Percentiles rank a stretch among this genome's conserved stretches.
These are phyloP conservation scores for Dryas integrifolia DNA, from an alignment of 331 rosid genomes.

Conservation along the genomic window DNA sequence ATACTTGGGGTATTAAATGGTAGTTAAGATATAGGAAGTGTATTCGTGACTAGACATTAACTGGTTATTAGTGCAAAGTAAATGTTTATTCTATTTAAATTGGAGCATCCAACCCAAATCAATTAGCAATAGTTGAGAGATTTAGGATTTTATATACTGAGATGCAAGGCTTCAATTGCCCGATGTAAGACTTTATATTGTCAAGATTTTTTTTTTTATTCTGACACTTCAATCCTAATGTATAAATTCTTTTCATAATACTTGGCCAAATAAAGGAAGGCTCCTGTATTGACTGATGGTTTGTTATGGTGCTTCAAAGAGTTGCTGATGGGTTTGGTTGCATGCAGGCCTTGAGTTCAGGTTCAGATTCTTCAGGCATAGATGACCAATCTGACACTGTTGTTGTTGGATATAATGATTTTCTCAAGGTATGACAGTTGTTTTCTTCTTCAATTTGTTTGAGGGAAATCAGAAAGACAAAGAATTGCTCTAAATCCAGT, in stretches of 20 bases:
- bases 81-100: neutral
- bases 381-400: slow-evolving; percentile 59
- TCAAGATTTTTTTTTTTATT: neutral
- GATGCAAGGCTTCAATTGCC: neutral
- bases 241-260: neutral
- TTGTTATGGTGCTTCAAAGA: neutral
- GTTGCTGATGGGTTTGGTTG: slow-evolving; percentile 19
- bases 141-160: neutral
- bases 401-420: slow-evolving; percentile 63
- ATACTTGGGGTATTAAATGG: neutral
- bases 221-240: neutral
- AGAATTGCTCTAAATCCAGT: neutral
- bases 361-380: slow-evolving; percentile 50
- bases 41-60: neutral
- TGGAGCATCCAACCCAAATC: neutral
- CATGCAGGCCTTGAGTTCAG: slow-evolving; percentile 58
- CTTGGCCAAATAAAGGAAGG: neutral
- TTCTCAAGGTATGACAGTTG: slow-evolving; percentile 59
- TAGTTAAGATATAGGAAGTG: neutral
- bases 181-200: neutral
- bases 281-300: neutral
- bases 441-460: slow-evolving; percentile 1
- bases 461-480: neutral
- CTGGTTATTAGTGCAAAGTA: neutral
- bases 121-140: neutral